These are phyloP conservation scores for Populus hybrid DNA, from an alignment of 441 rosid genomes.

Conservation along the genomic window DNA sequence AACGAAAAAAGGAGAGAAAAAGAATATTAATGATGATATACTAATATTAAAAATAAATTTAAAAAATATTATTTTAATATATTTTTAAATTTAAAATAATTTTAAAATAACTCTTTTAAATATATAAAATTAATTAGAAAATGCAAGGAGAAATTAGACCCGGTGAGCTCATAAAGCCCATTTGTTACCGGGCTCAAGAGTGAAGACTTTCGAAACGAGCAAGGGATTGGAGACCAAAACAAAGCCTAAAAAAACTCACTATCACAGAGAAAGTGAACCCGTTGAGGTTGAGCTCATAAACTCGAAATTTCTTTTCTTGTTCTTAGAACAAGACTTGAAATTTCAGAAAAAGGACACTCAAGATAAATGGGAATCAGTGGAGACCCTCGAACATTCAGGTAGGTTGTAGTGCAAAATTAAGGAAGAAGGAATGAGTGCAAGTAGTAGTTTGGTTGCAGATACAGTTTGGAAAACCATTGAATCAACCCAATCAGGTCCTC, in stretches of 20 bases:
- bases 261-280: not conserved
- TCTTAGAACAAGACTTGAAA: not conserved
- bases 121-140: too few relatives aligned
- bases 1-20: too few relatives aligned
- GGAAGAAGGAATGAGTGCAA: conserved; percentile 26
- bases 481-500: conserved; percentile 43
- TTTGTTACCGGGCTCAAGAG: not conserved
- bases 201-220: not conserved
- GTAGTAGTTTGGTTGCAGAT: conserved; percentile 43
- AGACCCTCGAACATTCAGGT: too few relatives aligned
- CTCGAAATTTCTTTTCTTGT: too few relatives aligned
- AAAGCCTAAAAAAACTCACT: too few relatives aligned
- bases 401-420: not conserved
- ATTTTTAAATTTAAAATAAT: too few relatives aligned
- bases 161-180: not conserved
- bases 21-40: too few relatives aligned
- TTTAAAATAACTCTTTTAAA: too few relatives aligned
- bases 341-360: not conserved
- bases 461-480: conserved; percentile 45
- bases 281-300: not conserved
- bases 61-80: too few relatives aligned
- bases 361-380: not conserved
- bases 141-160: not conserved
- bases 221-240: not conserved
- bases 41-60: too few relatives aligned